phyloP scores from a whole-genome alignment of 306 rosid genomes.

The Senna tora region DNA sequence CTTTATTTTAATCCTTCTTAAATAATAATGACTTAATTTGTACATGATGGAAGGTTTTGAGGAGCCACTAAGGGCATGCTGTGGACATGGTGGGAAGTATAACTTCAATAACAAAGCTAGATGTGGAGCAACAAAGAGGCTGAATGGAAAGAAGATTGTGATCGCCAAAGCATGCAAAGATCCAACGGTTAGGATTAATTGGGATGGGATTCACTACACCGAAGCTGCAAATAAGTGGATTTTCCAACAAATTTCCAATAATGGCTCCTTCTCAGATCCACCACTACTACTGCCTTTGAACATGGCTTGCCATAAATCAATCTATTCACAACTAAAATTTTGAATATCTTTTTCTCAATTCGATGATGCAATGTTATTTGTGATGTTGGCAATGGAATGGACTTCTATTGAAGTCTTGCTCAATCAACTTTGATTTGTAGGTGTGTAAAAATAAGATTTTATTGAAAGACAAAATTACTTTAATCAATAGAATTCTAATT shows the following conservation, averaged over 20 bases:
- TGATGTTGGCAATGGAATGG: too few species aligned
- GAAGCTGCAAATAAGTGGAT: slow-evolving; percentile 60
- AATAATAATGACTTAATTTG: too few species aligned
- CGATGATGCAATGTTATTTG: too few species aligned
- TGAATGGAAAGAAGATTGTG: slow-evolving; percentile 45
- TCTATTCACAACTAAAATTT: too few species aligned
- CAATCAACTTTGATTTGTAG: too few species aligned
- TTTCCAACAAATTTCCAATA: slow-evolving; percentile 49
- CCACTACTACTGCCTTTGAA: slow-evolving; percentile 49
- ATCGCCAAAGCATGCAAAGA: slow-evolving; percentile 53
- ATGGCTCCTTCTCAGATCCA: slow-evolving; percentile 60
- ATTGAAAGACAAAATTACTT: too few species aligned
- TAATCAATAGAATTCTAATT: too few species aligned
- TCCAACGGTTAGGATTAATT: slow-evolving; percentile 53
- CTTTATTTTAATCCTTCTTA: too few species aligned
- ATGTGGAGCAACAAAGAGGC: slow-evolving; percentile 43
- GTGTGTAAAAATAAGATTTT: too few species aligned
- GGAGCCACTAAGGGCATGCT: slow-evolving; percentile 62
- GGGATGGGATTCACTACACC: slow-evolving; percentile 74
- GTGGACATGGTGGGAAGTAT: slow-evolving; percentile 74
- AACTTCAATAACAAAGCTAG: slow-evolving; percentile 48
- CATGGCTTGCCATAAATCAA: slow-evolving; percentile 42
- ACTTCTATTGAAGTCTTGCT: too few species aligned
- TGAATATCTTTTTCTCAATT: too few species aligned
- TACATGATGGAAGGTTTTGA: slow-evolving; percentile 51